Base-by-base conservation (phyloP, 2,329 filamentous ascomycete species). In the Neophaeococcomyces mojaviensis region DNA sequence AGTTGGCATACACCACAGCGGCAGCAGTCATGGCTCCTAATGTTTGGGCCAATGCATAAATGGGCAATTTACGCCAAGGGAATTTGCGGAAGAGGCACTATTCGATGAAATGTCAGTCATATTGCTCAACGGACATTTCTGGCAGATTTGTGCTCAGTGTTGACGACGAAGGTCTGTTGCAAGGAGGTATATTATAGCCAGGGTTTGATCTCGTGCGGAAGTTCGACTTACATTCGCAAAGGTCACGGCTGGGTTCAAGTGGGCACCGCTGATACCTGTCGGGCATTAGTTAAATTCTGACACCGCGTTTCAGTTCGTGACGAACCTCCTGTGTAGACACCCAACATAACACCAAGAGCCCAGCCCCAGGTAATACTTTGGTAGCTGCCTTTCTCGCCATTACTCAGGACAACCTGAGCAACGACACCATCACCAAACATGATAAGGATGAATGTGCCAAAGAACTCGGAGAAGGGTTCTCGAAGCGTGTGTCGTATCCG, bases 351-450 rank as follows among this genome's bases (percentile, higher is more conserved):
- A 28, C 24, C 24, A 28, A 28, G 24, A 28, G 68, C 71, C 64
- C 68, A 72, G 19, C 72, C 68, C 69, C 71, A 74, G 19, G 64
- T 67, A 34, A 76, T 74, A 3, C 71, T 75, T 52, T 76, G 72
- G 54, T 75, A 76, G 48, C 67, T 60, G 8, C 68, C 68, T 47
- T 67, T 68, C 43, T 62, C 50, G n/a, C 55, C 59, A 34, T 60
- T 53, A 48, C 77, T 81, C 10, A 86, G 70, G 0, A 79, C 66
- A 0, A 84, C 81, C 61, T 86, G 82, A 3, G 82, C 82, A 16
- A 86, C 79, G 45, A 78, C 77, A 13, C 80, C 82, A 50, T 86
- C 77, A 3, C 82, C 82, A 55, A 86, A 86, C 32, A 86, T 64
- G 48, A 86, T 69, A 51, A 86, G 62, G 44, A 82, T 72, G 66